A percentile compares a stretch with the other conserved stretches of the same genome.
These are phyloP conservation scores for Cynanchum wilfordii DNA, from an alignment of 257 asterid species.

Conservation along the genomic window DNA sequence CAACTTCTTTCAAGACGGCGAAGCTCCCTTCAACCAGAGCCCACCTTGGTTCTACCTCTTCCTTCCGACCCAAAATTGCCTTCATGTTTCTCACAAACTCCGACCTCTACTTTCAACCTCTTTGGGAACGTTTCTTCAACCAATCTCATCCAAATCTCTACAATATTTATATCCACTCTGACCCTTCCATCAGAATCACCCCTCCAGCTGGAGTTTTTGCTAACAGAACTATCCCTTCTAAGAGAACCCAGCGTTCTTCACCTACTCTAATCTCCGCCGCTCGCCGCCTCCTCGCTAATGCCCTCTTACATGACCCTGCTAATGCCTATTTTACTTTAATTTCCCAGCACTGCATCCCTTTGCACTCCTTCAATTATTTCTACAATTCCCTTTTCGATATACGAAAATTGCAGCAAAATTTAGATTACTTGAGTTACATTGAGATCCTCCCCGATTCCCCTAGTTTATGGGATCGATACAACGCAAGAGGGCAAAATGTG, in stretches of 20 bases:
- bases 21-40: constrained; percentile 55
- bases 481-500: constrained; percentile 66
- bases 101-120: constrained; percentile 59
- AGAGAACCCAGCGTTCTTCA: constrained; percentile 83
- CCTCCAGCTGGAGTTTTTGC: constrained; percentile 49
- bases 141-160: constrained; percentile 40
- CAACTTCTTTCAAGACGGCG: constrained; percentile 9
- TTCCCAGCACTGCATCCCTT: constrained; percentile 66
- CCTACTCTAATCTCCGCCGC: constrained; percentile 77
- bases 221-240: constrained; percentile 47
- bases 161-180: constrained; percentile 82
- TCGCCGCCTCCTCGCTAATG: constrained; percentile 64
- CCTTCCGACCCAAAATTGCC: constrained; percentile 79
- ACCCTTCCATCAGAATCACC: constrained; percentile 44
- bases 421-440: constrained; percentile 56
- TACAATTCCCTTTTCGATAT: constrained; percentile 58
- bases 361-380: constrained; percentile 52
- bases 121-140: constrained; percentile 72
- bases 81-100: constrained; percentile 81
- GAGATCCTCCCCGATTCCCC: constrained; percentile 53
- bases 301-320: constrained; percentile 58
- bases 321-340: constrained; percentile 52
- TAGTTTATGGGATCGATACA: constrained; percentile 50
- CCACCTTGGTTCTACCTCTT: constrained; percentile 57
- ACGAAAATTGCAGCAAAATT: constrained; percentile 40